phyloP scores from a whole-genome alignment of 2,329 filamentous ascomycete species.

The Exophiala mesophila region DNA sequence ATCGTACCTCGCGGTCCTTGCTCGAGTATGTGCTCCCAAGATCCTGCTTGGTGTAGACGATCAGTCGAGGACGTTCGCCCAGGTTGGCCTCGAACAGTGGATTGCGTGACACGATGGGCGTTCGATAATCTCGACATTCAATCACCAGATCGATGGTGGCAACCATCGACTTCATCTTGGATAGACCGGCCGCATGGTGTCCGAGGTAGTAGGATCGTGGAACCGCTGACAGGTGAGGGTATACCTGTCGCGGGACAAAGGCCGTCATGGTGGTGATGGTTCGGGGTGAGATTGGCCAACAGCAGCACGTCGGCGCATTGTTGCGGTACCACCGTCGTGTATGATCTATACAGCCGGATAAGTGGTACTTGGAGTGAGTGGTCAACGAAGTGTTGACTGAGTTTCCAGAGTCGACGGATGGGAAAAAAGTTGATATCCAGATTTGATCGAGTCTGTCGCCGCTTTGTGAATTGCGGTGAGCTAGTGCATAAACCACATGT shows the following conservation, averaged over 20 bases:
- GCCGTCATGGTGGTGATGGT: constrained; percentile 32
- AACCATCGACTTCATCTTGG: constrained; percentile 76
- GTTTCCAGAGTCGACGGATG: constrained; percentile 13
- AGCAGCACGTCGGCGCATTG: background rate
- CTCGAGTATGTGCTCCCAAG: constrained; percentile 51
- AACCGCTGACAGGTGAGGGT: constrained; percentile 68
- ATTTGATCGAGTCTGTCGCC: too few species aligned
- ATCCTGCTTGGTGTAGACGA: constrained; percentile 90
- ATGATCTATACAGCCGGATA: too few species aligned
- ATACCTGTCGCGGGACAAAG: constrained; percentile 70
- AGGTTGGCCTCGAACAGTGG: constrained; percentile 78
- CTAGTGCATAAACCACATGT: too few species aligned
- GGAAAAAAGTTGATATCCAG: too few species aligned
- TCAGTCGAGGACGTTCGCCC: constrained; percentile 65
- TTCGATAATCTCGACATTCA: constrained; percentile 89
- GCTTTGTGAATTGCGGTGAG: too few species aligned
- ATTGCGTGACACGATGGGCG: constrained; percentile 85
- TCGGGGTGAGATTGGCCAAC: too few species aligned
- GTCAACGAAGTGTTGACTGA: constrained; percentile 30
- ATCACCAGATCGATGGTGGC: constrained; percentile 80
- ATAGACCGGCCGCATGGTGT: constrained; percentile 77
- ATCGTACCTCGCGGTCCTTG: constrained; percentile 29
- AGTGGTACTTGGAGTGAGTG: constrained; percentile 28
- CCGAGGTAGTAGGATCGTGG: constrained; percentile 90
- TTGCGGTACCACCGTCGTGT: background rate